A percentile compares a stretch with the other conserved stretches of the same genome.
Conservation (phyloP, 305 asterid species). For the Fraxinus nigra region DNA sequence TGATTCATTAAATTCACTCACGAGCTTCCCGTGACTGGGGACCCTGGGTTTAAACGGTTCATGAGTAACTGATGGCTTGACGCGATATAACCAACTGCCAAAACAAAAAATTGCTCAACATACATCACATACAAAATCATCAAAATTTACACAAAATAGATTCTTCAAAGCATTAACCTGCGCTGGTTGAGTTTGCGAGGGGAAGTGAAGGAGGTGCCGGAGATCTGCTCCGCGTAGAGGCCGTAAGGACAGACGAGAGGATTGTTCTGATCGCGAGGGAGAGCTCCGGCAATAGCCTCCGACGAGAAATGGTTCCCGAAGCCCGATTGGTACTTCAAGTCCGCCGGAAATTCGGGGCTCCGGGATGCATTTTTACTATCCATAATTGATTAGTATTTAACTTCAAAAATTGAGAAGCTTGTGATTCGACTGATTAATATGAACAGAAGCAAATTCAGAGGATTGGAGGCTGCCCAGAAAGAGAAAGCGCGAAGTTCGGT, state of each 20-base stretch:
- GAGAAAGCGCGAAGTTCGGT: neutral
- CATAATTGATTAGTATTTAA: neutral
- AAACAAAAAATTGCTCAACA: neutral
- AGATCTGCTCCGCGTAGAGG: slow-evolving; percentile 94
- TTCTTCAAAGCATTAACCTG: slow-evolving; percentile 40
- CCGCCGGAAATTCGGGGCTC: slow-evolving; percentile 35
- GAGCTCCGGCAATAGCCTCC: slow-evolving; percentile 83
- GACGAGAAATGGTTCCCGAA: slow-evolving; percentile 80
- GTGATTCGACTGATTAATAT: neutral
- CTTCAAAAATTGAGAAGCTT: neutral
- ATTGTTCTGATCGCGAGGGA: slow-evolving; percentile 78
- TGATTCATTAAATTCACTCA: slow-evolving; percentile 72
- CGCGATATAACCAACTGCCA: slow-evolving; percentile 85
- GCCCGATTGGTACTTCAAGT: slow-evolving; percentile 66
- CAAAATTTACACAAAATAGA: neutral
- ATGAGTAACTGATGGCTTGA: slow-evolving; percentile 92
- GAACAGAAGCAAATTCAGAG: neutral
- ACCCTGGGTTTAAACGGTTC: slow-evolving; percentile 82
- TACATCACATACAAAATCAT: neutral
- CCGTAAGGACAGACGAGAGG: slow-evolving; percentile 87
- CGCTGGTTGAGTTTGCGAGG: slow-evolving; percentile 88
- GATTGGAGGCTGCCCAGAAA: neutral
- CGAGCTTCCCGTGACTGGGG: slow-evolving; percentile 73
- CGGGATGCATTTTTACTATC: slow-evolving; percentile 23
- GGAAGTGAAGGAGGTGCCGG: slow-evolving; percentile 94